Base-by-base conservation (phyloP, 495 filamentous ascomycete genomes). In the Cairneyella variabilis region DNA sequence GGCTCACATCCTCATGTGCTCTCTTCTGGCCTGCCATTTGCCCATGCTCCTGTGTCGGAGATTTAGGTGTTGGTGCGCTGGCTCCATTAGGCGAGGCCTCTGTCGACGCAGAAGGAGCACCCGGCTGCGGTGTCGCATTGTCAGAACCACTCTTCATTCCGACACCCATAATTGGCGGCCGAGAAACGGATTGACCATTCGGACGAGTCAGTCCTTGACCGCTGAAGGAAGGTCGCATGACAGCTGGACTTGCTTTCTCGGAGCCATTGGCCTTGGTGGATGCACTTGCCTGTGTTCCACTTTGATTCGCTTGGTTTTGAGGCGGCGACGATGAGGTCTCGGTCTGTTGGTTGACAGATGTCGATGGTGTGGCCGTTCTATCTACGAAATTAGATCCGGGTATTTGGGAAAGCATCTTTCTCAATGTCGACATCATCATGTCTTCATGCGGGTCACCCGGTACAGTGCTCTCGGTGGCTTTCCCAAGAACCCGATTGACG, bases 141-240 rank as follows among this genome's bases (percentile, higher is more conserved):
- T 48, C 56, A 30, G 58, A 46, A 41, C 55, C 48, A 37, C 48
- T 57, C 12, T 51, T 57, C 39, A 59, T 54, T 27, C 57, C 51
- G 36, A 51, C 49, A 21, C 48, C 45, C 37, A 42, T 58, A 54
- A 65, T 65, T 51, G 63, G 63, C 5, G 60, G 63, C 32, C 63
- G 34, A 17, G 63, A 52, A 20, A 65, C 51, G 10, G 57, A 54
- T 20, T 42, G 10, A 17, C 41, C 25, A 42, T 39, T 57, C 11
- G 59, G 42, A 23, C 60, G 51, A 50, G 18, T 59, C 21, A 56
- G 57, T 3, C 48, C 41, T 30, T 55, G 51, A 23, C 57, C 56
- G 28, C 36, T 58, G 23, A 65, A 62, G 2, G 53, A 49, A 20
- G 60, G 63, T 14, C 63, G 44, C 47, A 30, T 51, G 17, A 65